Base-by-base conservation (phyloP, 768 basidiomycete genomes). In the Tulasnella sp. region DNA sequence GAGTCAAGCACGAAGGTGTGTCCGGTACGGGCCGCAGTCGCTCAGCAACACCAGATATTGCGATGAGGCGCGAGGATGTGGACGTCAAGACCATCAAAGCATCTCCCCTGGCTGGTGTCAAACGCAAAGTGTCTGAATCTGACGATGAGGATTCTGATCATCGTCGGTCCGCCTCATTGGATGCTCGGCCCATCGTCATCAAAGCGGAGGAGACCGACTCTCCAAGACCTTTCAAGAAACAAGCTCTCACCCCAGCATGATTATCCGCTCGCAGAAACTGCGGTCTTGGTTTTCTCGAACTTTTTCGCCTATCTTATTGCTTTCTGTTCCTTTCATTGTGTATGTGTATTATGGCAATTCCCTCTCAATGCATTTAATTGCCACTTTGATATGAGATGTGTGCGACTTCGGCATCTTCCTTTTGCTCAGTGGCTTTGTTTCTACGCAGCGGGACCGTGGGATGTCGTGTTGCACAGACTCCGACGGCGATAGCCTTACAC, bases 21-120 rank as follows among this genome's bases (percentile, higher is more conserved):
- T 92, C 90, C 74, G 26, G 88, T 89, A 10, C 89, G 91, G 82
- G 71, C 39, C 86, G 89, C 79, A 94, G 93, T 86, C 91, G 93
- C 80, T 91, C 91, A 81, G 88, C 87, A 81, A 94, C 93, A 26
- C 93, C 93, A 83, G 93, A 94, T 83, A 85, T 57, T 32, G 37
- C 57, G 37, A 61, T 57, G 32, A 40, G 39, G 20, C 37, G 46
- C 20, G 69, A 46, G 37, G 55, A 77, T 32, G 7, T 29, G 26
- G 77, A 71, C 42, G 40, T 26, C 5, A 73, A 29, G 37, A 10
- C 42, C 29, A 20, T 37, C 18, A 77, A 70, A 44, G 67, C 40
- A 11, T 76, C 75, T 39, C 71, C 77, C 13, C 70, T 77, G 42
- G 77, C 70, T 26, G 77, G 77, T 20, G 7, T 29, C 70, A 77